Conservation (phyloP, 768 basidiomycete genomes). For the Phanerochaete carnosa region DNA sequence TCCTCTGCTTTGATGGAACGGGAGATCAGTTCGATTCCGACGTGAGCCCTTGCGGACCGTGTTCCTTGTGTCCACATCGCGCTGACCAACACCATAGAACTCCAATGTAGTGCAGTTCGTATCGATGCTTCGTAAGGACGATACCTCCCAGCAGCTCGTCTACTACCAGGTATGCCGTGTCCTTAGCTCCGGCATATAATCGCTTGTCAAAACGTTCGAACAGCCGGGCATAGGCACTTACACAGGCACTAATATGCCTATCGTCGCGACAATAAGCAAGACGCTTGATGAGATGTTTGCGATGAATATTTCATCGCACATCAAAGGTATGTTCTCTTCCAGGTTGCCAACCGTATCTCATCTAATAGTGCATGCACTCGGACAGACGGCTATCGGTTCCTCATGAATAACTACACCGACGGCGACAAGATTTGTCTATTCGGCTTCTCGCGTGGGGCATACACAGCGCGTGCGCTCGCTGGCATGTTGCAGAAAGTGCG, state of each 20-base stretch:
- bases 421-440: constrained; percentile 65
- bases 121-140: constrained; percentile 64
- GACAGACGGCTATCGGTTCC: constrained; percentile 51
- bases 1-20: constrained; percentile 13
- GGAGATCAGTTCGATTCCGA: constrained; percentile 14
- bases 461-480: constrained; percentile 47
- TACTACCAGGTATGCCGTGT: constrained; percentile 47
- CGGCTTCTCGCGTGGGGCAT: constrained; percentile 67
- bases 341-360: background rate
- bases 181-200: background rate
- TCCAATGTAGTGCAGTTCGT: constrained; percentile 68
- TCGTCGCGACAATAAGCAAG: constrained; percentile 36
- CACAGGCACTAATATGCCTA: constrained; percentile 34
- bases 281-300: constrained; percentile 49
- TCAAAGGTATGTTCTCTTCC: constrained; percentile 37
- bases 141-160: constrained; percentile 54
- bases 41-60: background rate
- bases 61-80: background rate
- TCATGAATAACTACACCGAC: constrained; percentile 53
- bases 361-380: background rate
- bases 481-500: constrained; percentile 36
- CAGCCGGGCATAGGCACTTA: constrained; percentile 55
- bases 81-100: constrained; percentile 37
- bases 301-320: constrained; percentile 45
- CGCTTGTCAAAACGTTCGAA: background rate